phyloP scores from a whole-genome alignment of 1,284 basidiomycete species.

The Ustilago vetiveriae region DNA sequence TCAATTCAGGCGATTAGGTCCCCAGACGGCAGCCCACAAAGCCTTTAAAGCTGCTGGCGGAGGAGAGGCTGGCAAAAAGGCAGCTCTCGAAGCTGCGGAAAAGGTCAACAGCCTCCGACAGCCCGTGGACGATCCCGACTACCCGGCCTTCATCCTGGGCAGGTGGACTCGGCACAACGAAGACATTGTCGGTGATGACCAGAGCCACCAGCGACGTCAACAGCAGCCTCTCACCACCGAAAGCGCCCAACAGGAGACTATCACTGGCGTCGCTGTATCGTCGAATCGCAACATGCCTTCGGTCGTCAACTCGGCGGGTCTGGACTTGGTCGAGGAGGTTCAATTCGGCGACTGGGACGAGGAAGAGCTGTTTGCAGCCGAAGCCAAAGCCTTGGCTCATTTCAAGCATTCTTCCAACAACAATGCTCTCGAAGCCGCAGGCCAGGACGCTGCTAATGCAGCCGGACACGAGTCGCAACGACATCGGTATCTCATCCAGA shows the following conservation, averaged over 20 bases:
- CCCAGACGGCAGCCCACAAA: conserved; percentile 19
- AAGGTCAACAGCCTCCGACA: conserved; percentile 18
- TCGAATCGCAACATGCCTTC: conserved; percentile 13
- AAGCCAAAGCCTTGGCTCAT: conserved; percentile 23
- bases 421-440: conserved; percentile 1
- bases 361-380: conserved; percentile 41
- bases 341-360: conserved; percentile 56
- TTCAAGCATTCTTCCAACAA: conserved; percentile 2
- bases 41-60: conserved; percentile 32
- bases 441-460: not conserved
- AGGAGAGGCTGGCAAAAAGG: conserved; percentile 30
- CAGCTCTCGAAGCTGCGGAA: conserved; percentile 31
- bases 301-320: conserved; percentile 24
- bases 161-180: conserved; percentile 42
- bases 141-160: conserved; percentile 43
- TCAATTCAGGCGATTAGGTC: conserved; percentile 50
- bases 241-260: not conserved
- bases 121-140: conserved; percentile 36
- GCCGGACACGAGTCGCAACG: conserved; percentile 15
- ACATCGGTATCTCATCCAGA: conserved; percentile 53
- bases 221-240: conserved; percentile 12
- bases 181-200: conserved; percentile 35
- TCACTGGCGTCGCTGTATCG: conserved; percentile 8
- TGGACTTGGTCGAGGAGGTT: conserved; percentile 59
- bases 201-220: conserved; percentile 16